Conservation (phyloP, 495 filamentous ascomycete species). For the Penicillium samsonianum region DNA sequence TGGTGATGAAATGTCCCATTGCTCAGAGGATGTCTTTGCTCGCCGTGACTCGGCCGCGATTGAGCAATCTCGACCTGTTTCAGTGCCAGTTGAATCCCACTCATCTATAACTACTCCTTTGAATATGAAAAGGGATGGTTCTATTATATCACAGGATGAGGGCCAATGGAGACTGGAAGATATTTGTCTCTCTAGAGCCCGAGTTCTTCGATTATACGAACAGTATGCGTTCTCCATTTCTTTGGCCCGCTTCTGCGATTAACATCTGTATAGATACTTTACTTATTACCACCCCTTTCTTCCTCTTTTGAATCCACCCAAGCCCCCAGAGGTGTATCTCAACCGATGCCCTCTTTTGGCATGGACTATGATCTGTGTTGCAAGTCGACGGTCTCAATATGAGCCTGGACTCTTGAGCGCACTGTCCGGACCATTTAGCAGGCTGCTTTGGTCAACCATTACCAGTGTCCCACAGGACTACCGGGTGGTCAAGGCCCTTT, state of each 20-base stretch:
- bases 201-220: slow-evolving; percentile 46
- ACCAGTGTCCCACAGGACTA: slow-evolving; percentile 81
- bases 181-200: slow-evolving; percentile 39
- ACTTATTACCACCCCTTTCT: slow-evolving; percentile 82
- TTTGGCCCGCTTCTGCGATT: slow-evolving; percentile 4
- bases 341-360: slow-evolving; percentile 75
- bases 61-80: slow-evolving; percentile 37
- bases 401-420: slow-evolving; percentile 70
- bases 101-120: slow-evolving; percentile 41
- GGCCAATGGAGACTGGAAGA: slow-evolving; percentile 47
- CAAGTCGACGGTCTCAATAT: slow-evolving; percentile 68
- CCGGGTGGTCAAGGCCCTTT: slow-evolving; percentile 85
- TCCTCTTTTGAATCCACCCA: slow-evolving; percentile 71
- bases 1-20: slow-evolving; percentile 41
- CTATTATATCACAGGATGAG: slow-evolving; percentile 46
- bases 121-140: slow-evolving; percentile 41
- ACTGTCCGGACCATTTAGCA: slow-evolving; percentile 70
- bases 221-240: slow-evolving; percentile 32
- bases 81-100: slow-evolving; percentile 40
- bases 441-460: slow-evolving; percentile 78
- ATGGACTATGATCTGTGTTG: slow-evolving; percentile 83
- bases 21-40: slow-evolving; percentile 42
- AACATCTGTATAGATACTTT: slow-evolving; percentile 58
- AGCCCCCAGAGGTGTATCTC: slow-evolving; percentile 74
- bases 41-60: slow-evolving; percentile 35